A percentile compares a stretch with the other conserved stretches of the same genome.
Conservation (phyloP, 495 filamentous ascomycete genomes). For the Astrocystis sublimbata region DNA sequence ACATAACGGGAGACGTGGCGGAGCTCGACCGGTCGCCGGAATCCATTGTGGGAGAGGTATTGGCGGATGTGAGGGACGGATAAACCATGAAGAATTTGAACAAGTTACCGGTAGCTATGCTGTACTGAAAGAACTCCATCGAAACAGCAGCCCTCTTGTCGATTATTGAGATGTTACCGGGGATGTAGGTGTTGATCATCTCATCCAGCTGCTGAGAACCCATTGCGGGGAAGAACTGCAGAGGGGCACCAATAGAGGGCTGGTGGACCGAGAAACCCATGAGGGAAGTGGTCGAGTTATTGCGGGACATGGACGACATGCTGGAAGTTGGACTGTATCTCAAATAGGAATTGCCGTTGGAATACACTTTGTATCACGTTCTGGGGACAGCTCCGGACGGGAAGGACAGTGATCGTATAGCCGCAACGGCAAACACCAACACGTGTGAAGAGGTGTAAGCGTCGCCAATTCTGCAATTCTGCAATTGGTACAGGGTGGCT, state of each 20-base stretch:
- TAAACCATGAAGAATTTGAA: slow-evolving; percentile 56
- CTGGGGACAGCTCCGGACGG: slow-evolving; percentile 10
- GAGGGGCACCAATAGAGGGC: slow-evolving; percentile 47
- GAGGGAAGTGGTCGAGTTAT: slow-evolving; percentile 39
- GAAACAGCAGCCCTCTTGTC: slow-evolving; percentile 56
- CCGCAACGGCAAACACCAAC: slow-evolving; percentile 22
- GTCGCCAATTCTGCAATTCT: slow-evolving; percentile 19
- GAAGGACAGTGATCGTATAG: slow-evolving; percentile 6
- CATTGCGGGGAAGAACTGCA: slow-evolving; percentile 56
- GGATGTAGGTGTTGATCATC: slow-evolving; percentile 53
- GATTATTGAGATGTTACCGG: slow-evolving; percentile 48
- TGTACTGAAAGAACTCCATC: slow-evolving; percentile 55
- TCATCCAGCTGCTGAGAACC: slow-evolving; percentile 55
- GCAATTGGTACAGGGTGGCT: neutral
- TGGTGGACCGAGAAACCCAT: slow-evolving; percentile 54
- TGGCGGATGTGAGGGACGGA: slow-evolving; percentile 37
- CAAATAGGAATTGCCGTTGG: slow-evolving; percentile 1
- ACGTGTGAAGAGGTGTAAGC: slow-evolving; percentile 1
- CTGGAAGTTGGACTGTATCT: slow-evolving; percentile 6
- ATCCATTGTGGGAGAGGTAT: slow-evolving; percentile 44
- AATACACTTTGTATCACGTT: slow-evolving; percentile 17
- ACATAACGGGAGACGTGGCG: slow-evolving; percentile 44
- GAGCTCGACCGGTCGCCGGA: slow-evolving; percentile 47
- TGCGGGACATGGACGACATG: slow-evolving; percentile 42
- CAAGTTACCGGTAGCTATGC: slow-evolving; percentile 42